phyloP scores from a whole-genome alignment of 805 yeast species.

The Wickerhamomyces sydowiorum region DNA sequence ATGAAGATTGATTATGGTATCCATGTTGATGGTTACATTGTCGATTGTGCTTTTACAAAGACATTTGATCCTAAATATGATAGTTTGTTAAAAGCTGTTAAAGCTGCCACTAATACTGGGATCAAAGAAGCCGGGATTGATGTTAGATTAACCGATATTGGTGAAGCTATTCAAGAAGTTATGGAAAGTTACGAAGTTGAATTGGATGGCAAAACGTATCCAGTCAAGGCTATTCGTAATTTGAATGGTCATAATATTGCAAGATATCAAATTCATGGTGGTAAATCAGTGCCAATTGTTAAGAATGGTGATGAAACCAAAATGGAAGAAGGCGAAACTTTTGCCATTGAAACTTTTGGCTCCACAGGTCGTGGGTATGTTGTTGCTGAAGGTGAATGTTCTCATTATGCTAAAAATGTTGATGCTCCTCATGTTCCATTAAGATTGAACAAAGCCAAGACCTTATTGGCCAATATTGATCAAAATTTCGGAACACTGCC shows the following conservation, averaged over 20 bases:
- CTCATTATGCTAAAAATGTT: constrained; percentile 75
- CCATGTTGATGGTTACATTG: constrained; percentile 88
- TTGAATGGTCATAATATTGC: constrained; percentile 92
- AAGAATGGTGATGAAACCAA: constrained; percentile 90
- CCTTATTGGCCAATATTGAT: constrained; percentile 64
- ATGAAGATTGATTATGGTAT: constrained; percentile 97
- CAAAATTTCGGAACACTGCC: constrained; percentile 90
- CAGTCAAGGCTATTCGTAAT: constrained; percentile 85
- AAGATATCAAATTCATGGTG: constrained; percentile 83
- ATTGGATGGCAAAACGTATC: constrained; percentile 77
- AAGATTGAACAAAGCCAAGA: constrained; percentile 61
- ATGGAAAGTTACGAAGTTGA: constrained; percentile 97
- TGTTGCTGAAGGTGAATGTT: constrained; percentile 80
- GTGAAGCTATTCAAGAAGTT: constrained; percentile 92
- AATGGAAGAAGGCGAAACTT: constrained; percentile 98
- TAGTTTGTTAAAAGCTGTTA: constrained; percentile 74
- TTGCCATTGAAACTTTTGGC: constrained; percentile 98
- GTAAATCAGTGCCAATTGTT: constrained; percentile 95
- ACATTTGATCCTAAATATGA: constrained; percentile 84
- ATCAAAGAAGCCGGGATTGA: constrained; percentile 91
- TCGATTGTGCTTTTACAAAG: constrained; percentile 93
- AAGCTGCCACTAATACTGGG: constrained; percentile 92
- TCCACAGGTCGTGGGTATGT: constrained; percentile 95
- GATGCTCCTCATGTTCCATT: constrained; percentile 47
- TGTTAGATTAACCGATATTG: constrained; percentile 90